phyloP scores from a whole-genome alignment of 1,284 basidiomycete genomes.

The Rhizoctonia solani region DNA sequence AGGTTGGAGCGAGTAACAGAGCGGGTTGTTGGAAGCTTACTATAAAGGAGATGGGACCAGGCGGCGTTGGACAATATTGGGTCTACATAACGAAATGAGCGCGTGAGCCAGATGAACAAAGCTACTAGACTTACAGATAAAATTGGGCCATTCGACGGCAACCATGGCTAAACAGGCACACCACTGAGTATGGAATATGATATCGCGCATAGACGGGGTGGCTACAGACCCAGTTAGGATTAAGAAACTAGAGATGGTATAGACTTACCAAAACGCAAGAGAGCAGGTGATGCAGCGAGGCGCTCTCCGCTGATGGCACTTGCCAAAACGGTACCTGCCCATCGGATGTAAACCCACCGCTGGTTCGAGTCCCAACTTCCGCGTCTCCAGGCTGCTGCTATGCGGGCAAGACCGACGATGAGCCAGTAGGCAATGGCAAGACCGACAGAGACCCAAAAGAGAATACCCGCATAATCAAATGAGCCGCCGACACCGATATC shows the following conservation, averaged over 20 bases:
- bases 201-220: constrained; percentile 90
- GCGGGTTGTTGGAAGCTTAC: constrained; percentile 53
- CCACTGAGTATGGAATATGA: constrained; percentile 93
- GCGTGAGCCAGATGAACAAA: background rate
- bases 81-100: constrained; percentile 55
- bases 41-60: constrained; percentile 87
- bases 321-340: constrained; percentile 83
- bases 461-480: constrained; percentile 74
- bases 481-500: constrained; percentile 51
- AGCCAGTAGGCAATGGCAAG: constrained; percentile 82
- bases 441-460: constrained; percentile 82
- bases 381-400: constrained; percentile 80
- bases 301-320: constrained; percentile 91
- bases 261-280: constrained; percentile 82
- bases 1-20: constrained; percentile 22
- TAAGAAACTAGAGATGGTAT: background rate
- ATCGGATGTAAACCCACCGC: constrained; percentile 70
- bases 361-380: constrained; percentile 73
- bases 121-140: constrained; percentile 73
- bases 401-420: constrained; percentile 75
- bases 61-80: constrained; percentile 83
- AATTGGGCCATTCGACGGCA: constrained; percentile 91
- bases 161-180: constrained; percentile 79
- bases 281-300: constrained; percentile 79
- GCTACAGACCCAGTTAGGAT: constrained; percentile 52